Percentiles rank a stretch among this genome's conserved stretches.
Evolutionary conservation across 768 basidiomycete genomes (phyloP).

Genomic region (Podaxis pistillaris): DNA sequence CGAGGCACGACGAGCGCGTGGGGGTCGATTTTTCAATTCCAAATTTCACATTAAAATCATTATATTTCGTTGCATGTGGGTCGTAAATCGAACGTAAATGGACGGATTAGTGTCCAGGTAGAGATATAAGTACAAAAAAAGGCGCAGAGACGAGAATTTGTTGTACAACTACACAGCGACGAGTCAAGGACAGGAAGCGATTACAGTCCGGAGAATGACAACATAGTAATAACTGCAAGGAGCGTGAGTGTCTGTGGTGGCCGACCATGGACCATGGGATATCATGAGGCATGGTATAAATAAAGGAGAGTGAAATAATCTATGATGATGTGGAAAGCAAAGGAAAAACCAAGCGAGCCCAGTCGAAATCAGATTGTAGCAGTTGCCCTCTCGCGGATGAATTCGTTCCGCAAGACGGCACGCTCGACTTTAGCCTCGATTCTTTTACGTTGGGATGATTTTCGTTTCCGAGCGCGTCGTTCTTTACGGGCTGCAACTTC

Average conservation of each 20-base stretch:
- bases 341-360: neutral
- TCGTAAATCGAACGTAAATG: constrained; percentile 3
- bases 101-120: neutral
- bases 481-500: constrained; percentile 29
- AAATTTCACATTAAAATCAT: constrained; percentile 3
- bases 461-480: constrained; percentile 22
- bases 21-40: neutral
- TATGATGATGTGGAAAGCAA: neutral
- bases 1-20: constrained; percentile 5
- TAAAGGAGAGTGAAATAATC: neutral
- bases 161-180: constrained; percentile 1
- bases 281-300: constrained; percentile 10
- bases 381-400: constrained; percentile 12
- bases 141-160: neutral
- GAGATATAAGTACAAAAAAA: constrained; percentile 10
- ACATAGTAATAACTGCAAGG: neutral
- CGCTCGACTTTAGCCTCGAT: constrained; percentile 33
- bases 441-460: constrained; percentile 32
- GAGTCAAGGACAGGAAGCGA: neutral
- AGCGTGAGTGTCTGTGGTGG: neutral
- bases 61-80: constrained; percentile 2
- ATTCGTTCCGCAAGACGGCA: constrained; percentile 30
- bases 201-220: neutral
- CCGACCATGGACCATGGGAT: neutral
- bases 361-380: neutral